phyloP scores from a whole-genome alignment of 768 basidiomycete genomes.

The Phlebiopsis gigantea region DNA sequence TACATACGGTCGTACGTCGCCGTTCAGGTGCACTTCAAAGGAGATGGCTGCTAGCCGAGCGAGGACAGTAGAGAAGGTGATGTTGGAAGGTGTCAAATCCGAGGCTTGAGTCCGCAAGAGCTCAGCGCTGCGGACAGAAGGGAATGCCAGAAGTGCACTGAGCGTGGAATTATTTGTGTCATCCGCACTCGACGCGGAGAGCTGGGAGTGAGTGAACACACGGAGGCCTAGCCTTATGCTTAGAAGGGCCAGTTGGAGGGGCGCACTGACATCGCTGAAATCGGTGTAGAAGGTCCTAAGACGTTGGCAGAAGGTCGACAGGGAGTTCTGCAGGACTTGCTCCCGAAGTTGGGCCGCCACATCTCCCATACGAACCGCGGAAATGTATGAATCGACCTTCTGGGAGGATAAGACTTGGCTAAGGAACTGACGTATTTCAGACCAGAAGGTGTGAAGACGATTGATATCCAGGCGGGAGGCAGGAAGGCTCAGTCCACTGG shows the following conservation, averaged over 20 bases:
- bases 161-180: conserved; percentile 22
- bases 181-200: background rate
- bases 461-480: conserved; percentile 32
- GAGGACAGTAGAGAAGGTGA: conserved; percentile 39
- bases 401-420: conserved; percentile 43
- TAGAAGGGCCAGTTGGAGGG: conserved; percentile 61
- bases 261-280: conserved; percentile 63
- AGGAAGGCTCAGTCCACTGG: conserved; percentile 5
- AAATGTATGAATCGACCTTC: conserved; percentile 47
- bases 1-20: conserved; percentile 28
- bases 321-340: conserved; percentile 70
- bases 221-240: conserved; percentile 72
- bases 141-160: conserved; percentile 45
- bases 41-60: conserved; percentile 43
- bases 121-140: conserved; percentile 41
- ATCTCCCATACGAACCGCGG: conserved; percentile 31
- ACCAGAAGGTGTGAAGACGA: conserved; percentile 64
- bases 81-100: background rate
- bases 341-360: conserved; percentile 47
- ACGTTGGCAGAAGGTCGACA: conserved; percentile 72
- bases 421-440: conserved; percentile 73
- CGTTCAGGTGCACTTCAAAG: conserved; percentile 40
- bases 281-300: conserved; percentile 63
- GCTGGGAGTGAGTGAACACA: conserved; percentile 31
- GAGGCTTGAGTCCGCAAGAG: conserved; percentile 25